Conservation (phyloP, 345 rosid species). For the Brassica cretica region DNA sequence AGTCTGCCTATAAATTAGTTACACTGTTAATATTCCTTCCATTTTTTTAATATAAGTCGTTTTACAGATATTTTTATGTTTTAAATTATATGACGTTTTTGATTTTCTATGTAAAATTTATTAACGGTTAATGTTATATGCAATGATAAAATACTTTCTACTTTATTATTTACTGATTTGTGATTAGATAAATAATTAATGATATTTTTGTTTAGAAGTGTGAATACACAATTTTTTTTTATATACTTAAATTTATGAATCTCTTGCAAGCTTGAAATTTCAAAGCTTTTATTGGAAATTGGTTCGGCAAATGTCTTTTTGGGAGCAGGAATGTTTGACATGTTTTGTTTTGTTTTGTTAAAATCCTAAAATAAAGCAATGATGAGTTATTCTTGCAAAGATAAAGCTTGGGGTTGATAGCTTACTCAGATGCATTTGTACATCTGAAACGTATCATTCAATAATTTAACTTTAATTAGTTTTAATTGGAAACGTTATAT, state of each 20-base stretch:
- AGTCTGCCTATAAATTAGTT: background rate
- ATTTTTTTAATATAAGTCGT: no score
- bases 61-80: no score
- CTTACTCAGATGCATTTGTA: slow-evolving; percentile 1
- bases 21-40: background rate
- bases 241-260: no score
- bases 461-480: background rate
- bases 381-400: slow-evolving; percentile 1
- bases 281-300: background rate
- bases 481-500: slow-evolving; percentile 6
- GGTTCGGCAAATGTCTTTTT: slow-evolving; percentile 8
- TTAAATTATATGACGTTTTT: no score
- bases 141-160: no score
- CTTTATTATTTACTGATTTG: no score
- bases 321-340: slow-evolving; percentile 7
- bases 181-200: no score
- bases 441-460: slow-evolving; percentile 28
- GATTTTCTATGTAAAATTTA: no score
- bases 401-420: background rate
- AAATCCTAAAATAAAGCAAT: background rate
- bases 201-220: no score
- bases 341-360: background rate
- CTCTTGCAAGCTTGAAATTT: no score
- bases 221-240: no score
- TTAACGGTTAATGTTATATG: no score